Conservation (phyloP, 805 yeast species). For the Pichia cabralensis region DNA sequence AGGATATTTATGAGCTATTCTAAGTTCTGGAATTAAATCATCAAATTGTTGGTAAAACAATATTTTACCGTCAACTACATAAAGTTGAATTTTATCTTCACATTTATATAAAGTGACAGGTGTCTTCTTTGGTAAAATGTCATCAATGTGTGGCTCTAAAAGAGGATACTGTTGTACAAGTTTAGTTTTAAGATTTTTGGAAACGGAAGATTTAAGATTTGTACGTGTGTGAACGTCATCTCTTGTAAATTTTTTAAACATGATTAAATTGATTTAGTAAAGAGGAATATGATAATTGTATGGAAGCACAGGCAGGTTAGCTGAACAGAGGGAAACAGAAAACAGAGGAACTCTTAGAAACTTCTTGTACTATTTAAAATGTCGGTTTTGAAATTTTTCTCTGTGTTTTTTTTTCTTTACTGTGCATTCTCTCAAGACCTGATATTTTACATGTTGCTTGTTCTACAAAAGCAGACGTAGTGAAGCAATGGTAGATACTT, state of each 20-base stretch:
- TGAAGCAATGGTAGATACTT: no score
- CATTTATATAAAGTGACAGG: conserved; percentile 75
- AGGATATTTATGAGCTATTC: conserved; percentile 74
- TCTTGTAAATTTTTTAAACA: conserved; percentile 47
- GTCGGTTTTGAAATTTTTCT: no score
- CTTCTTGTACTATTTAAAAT: no score
- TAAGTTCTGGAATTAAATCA: conserved; percentile 66
- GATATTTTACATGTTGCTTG: no score
- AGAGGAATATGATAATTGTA: no score
- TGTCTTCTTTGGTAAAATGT: conserved; percentile 78
- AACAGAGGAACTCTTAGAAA: no score
- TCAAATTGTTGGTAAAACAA: conserved; percentile 75
- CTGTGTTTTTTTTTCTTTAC: no score
- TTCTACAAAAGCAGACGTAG: no score
- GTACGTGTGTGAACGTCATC: conserved; percentile 88
- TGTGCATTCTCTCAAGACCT: no score
- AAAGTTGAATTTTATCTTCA: conserved; percentile 79
- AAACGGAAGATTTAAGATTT: conserved; percentile 89
- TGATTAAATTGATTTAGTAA: no score
- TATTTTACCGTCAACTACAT: conserved; percentile 62
- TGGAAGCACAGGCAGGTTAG: no score
- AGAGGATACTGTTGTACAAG: conserved; percentile 63
- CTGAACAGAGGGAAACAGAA: no score
- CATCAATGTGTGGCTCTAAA: conserved; percentile 71
- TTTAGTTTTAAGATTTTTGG: conserved; percentile 72